Evolutionary conservation across 2,329 filamentous ascomycete genomes (phyloP).

Genomic region (Paecilomyces dactylethromorphus): DNA sequence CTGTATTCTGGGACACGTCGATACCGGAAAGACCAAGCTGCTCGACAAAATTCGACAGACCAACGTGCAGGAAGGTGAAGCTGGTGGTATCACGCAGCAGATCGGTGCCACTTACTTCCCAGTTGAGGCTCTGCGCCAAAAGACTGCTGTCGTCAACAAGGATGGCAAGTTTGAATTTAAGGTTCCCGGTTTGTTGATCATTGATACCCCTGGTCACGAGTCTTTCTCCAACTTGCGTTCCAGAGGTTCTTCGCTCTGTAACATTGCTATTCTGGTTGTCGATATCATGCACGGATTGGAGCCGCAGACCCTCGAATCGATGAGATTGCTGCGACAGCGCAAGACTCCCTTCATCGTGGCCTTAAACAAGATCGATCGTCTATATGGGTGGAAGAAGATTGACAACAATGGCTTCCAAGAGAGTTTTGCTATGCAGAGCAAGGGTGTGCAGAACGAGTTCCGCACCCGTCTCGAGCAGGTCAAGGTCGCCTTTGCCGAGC

Average conservation of each 20-base stretch:
- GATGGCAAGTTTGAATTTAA: conserved; percentile 93
- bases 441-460: conserved; percentile 92
- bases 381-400: conserved; percentile 98
- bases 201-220: conserved; percentile 99
- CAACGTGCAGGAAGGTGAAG: conserved; percentile 98
- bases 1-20: conserved; percentile 99
- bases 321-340: conserved; percentile 84
- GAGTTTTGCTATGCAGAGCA: conserved; percentile 81
- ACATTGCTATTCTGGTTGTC: conserved; percentile 97
- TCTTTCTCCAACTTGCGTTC: conserved; percentile 98
- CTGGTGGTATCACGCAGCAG: conserved; percentile 98
- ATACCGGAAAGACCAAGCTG: conserved; percentile 99
- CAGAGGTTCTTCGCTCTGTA: conserved; percentile 94
- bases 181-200: conserved; percentile 90
- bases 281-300: conserved; percentile 99
- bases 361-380: conserved; percentile 98
- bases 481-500: conserved; percentile 89
- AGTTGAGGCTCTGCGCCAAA: conserved; percentile 82
- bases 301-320: conserved; percentile 94
- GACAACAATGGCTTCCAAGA: conserved; percentile 98
- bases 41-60: conserved; percentile 98
- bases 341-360: conserved; percentile 98
- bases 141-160: conserved; percentile 87
- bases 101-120: conserved; percentile 99
- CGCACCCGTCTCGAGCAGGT: conserved; percentile 81